Conservation (phyloP, 163 green algal genomes). For the Coccomyxa subellipsoidea region DNA sequence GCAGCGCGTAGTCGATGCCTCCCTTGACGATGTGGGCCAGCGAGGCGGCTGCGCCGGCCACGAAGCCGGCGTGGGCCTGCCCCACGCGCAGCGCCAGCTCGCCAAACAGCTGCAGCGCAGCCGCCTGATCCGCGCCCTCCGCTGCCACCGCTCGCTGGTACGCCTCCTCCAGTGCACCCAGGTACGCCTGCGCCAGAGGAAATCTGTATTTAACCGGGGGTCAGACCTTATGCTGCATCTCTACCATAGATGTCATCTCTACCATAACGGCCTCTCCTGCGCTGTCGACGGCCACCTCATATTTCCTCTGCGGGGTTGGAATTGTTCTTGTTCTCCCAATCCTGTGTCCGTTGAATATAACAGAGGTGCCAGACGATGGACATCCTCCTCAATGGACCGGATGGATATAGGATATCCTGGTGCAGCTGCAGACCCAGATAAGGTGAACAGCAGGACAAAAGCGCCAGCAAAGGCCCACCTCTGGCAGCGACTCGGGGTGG, state of each 20-base stretch:
- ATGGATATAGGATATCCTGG: too few species aligned
- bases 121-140: conserved; percentile 6
- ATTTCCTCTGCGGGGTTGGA: too few species aligned
- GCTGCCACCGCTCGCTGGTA: conserved; percentile 20
- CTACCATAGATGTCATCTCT: too few species aligned
- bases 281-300: too few species aligned
- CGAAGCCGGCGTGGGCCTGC: conserved; percentile 37
- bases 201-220: too few species aligned
- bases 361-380: too few species aligned
- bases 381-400: too few species aligned
- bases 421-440: too few species aligned
- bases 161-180: conserved; percentile 21
- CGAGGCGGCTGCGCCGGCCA: conserved; percentile 14
- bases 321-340: too few species aligned
- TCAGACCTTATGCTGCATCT: too few species aligned
- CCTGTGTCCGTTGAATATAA: too few species aligned
- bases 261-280: too few species aligned
- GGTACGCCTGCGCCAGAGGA: conserved; percentile 5
- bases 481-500: conserved; percentile 24
- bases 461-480: neutral
- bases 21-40: conserved; percentile 17
- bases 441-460: neutral
- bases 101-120: conserved; percentile 27
- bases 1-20: conserved; percentile 28
- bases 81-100: conserved; percentile 32